These are phyloP conservation scores for Xylaria palmicola DNA, from an alignment of 495 filamentous ascomycete species.

Conservation along the genomic window DNA sequence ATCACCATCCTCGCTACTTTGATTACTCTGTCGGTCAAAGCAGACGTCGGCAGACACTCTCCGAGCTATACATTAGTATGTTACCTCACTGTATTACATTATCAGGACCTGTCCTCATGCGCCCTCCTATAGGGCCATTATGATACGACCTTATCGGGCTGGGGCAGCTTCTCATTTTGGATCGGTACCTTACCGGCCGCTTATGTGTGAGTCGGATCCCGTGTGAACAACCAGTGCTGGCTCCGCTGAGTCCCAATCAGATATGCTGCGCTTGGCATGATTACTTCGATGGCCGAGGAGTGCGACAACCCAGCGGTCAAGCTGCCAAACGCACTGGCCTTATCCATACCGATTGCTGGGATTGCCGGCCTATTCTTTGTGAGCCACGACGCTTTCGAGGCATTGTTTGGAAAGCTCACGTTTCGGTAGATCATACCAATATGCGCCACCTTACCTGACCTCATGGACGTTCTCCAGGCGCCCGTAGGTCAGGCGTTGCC, in stretches of 20 bases:
- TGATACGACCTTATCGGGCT: slow-evolving; percentile 51
- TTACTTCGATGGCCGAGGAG: slow-evolving; percentile 57
- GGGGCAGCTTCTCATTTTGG: slow-evolving; percentile 52
- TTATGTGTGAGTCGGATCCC: slow-evolving; percentile 41
- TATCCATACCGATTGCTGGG: slow-evolving; percentile 58
- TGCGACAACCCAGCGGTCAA: slow-evolving; percentile 56
- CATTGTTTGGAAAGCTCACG: neutral
- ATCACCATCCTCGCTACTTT: slow-evolving; percentile 30
- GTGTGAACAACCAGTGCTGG: neutral
- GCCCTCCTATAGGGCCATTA: slow-evolving; percentile 53
- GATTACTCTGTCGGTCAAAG: slow-evolving; percentile 54
- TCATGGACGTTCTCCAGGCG: slow-evolving; percentile 43
- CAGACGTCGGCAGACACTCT: slow-evolving; percentile 50
- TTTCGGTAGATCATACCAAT: slow-evolving; percentile 26
- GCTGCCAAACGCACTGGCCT: slow-evolving; percentile 57
- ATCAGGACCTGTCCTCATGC: slow-evolving; percentile 34
- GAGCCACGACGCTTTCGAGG: slow-evolving; percentile 46
- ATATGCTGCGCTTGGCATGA: slow-evolving; percentile 60
- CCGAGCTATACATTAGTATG: slow-evolving; percentile 35
- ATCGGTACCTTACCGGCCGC: slow-evolving; percentile 55
- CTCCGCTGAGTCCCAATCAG: neutral
- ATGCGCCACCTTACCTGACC: slow-evolving; percentile 45
- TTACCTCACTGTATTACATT: slow-evolving; percentile 42
- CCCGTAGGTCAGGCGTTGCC: slow-evolving; percentile 54
- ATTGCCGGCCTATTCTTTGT: slow-evolving; percentile 60